Evolutionary conservation across 73 alveolate genomes (phyloP), one percentile per base, ranked within the genome.

Genomic region (Stentor coeruleus): DNA sequence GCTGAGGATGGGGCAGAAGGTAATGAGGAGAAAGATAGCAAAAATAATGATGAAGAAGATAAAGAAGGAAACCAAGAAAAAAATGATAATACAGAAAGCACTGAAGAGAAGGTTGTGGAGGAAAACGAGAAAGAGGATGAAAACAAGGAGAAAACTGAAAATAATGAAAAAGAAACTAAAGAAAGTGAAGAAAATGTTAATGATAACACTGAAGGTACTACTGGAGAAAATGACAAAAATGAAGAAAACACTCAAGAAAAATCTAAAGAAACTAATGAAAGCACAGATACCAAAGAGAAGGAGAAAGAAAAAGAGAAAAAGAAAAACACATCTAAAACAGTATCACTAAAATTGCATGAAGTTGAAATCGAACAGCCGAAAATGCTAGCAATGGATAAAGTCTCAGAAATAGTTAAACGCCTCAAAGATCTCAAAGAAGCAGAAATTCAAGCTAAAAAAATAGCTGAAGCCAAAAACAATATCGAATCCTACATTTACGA

Each of bases 401-500:
- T 31, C 33, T 26, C n/a, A 20, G 39, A 33, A 2, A 20, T 66
- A 1, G 33, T 26, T 20, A 66, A 0, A 20, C 36, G 79, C 39
- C n/a, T 66, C 33, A 26, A 31, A 0, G 79, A 20, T 14, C 82
- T 83, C 31, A 87, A 87, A 42, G 37, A 74, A 3, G 55, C 55
- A 15, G 93, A 87, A 77, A 86, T 81, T 40, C 83, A 74, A 33
- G 39, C 74, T 31, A 76, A 75, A 59, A 84, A 76, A 77, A 3
- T 81, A 30, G 77, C 87, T 35, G 88, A 85, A 58, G 86, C 75
- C 49, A 87, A 87, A 84, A 87, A 87, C 81, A 74, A 81, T 38
- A 81, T 87, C 35, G 93, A 87, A 73, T 59, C 86, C 3, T 86
- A 82, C 36, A 77, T 87, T 1, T 87, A 87, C 59, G 35, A 57